Evolutionary conservation across 768 basidiomycete genomes (phyloP), one percentile per base, ranked within the genome.

Genomic region (Boletus coccyginus): DNA sequence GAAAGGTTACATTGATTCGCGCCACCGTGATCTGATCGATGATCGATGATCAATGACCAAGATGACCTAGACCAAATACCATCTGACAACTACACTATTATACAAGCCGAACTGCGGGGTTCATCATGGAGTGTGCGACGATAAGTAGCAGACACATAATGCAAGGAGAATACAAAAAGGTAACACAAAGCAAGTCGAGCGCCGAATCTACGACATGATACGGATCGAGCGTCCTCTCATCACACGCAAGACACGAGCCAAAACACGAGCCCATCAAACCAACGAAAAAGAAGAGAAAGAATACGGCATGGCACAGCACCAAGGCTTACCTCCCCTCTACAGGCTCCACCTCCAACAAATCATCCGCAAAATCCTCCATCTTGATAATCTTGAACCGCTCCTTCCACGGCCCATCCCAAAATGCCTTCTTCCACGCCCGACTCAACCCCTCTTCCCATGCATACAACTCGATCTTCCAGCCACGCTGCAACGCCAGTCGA

Each of bases 381-480:
- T 76, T 80, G 60, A 88, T 77, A 24, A 88, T 77, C 50, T 73
- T 75, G 63, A 87, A 87, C 65, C 63, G 66, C 35, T 75, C 73
- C 51, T 62, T 68, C 62, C 65, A 68, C 73, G 59, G 70, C 4
- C 74, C 76, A 32, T 78, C 79, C 2, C 87, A 86, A 71, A 90
- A 90, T 70, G 87, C 83, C 48, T 82, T 76, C 70, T 77, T 82
- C 91, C 90, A 94, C 21, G 86, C 79, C 24, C 83, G 80, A 69
- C 92, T 93, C 57, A 92, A 70, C 2, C 90, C 88, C 46, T 87
- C 85, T 66, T 90, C 88, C 88, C 94, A 98, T 1, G 91, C 90
- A 73, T 93, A 94, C 65, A 98, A 67, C 74, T 98, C 95, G n/a
- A 98, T 93, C 54, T 79, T 81, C 95, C 95, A 98, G 3, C 95